Conservation (phyloP, 164 flowering plant species). For the Tetrastigma voinierianum region DNA sequence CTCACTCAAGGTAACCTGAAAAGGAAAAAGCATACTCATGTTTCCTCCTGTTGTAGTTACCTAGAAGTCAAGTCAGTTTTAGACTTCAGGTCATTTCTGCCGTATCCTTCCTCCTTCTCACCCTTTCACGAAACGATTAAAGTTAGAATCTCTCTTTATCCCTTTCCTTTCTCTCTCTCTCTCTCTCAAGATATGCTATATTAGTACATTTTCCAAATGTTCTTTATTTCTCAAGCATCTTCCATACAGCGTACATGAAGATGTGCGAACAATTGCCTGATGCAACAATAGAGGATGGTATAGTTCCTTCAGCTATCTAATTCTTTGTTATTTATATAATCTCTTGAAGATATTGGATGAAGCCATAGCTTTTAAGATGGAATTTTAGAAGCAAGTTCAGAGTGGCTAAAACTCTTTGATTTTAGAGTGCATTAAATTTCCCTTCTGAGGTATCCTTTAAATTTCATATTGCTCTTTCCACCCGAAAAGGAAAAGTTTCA, state of each 20-base stretch:
- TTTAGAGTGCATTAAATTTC: background rate
- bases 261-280: slow-evolving; percentile 95
- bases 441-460: no score
- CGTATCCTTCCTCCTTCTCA: no score
- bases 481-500: no score
- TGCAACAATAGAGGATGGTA: slow-evolving; percentile 98
- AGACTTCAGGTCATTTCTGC: no score
- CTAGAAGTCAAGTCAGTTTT: no score
- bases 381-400: background rate
- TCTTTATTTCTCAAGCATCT: slow-evolving; percentile 54
- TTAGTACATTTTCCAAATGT: background rate
- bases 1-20: no score
- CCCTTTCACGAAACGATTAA: no score
- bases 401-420: background rate
- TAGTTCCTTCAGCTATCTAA: background rate
- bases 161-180: no score
- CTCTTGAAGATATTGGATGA: background rate
- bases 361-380: background rate
- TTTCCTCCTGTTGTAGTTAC: no score
- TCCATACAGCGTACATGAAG: slow-evolving; percentile 99
- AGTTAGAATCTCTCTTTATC: background rate
- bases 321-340: background rate
- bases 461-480: no score
- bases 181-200: background rate
- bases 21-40: no score